A percentile compares a stretch with the other conserved stretches of the same genome.
Evolutionary conservation across 805 yeast species (phyloP).

Genomic region (Metschnikowia lunata): DNA sequence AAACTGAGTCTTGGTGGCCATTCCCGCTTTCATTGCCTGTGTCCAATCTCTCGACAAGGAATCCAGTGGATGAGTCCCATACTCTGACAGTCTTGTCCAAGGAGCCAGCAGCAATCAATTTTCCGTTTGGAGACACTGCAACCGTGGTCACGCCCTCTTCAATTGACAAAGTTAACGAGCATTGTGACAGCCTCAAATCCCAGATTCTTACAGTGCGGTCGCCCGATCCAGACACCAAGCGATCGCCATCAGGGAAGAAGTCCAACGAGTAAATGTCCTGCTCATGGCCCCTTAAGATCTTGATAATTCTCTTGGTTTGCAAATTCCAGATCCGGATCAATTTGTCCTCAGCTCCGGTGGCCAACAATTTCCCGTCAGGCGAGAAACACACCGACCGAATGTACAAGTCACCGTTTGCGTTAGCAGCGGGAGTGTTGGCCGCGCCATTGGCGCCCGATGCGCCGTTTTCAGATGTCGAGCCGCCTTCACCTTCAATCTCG

Average conservation of each 20-base stretch:
- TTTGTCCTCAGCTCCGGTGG: conserved; percentile 91
- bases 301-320: conserved; percentile 75
- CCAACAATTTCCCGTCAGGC: conserved; percentile 87
- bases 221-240: conserved; percentile 92
- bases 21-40: conserved; percentile 83
- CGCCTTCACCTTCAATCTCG: conserved; percentile 15
- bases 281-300: conserved; percentile 88
- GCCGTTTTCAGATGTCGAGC: conserved; percentile 37
- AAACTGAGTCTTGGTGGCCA: conserved; percentile 95
- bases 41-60: conserved; percentile 86
- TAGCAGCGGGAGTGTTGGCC: conserved; percentile 41
- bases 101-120: conserved; percentile 92
- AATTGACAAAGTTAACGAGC: conserved; percentile 80
- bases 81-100: conserved; percentile 93
- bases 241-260: conserved; percentile 90
- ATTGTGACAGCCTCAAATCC: conserved; percentile 88
- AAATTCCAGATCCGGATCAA: conserved; percentile 95
- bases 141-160: conserved; percentile 99
- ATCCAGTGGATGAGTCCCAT: conserved; percentile 93
- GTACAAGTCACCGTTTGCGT: conserved; percentile 77
- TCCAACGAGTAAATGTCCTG: conserved; percentile 96
- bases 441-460: conserved; percentile 25
- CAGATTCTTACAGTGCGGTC: conserved; percentile 95
- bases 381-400: conserved; percentile 95
- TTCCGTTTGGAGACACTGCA: conserved; percentile 94